Evolutionary conservation across 2,329 filamentous ascomycete species (phyloP).

Genomic region (Venturia oleaginea): DNA sequence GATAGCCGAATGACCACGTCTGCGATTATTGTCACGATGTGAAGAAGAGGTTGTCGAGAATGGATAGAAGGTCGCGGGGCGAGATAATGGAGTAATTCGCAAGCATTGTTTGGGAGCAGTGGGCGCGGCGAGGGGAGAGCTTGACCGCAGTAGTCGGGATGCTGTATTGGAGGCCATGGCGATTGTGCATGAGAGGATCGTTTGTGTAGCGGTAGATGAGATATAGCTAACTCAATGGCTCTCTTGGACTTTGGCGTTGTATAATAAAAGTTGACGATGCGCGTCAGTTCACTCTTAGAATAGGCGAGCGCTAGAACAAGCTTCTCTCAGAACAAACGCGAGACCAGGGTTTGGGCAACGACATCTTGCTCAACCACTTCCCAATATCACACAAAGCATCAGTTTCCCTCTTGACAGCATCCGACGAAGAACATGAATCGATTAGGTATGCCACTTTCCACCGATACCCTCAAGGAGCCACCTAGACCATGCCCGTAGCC

Average conservation of each 20-base stretch:
- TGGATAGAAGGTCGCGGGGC: conserved; percentile 1
- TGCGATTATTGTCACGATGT: conserved; percentile 58
- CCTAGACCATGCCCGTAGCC: background rate
- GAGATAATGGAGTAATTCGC: background rate
- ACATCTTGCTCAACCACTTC: background rate
- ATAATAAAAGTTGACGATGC: background rate
- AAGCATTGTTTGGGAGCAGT: background rate
- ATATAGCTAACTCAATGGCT: background rate
- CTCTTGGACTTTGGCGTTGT: background rate
- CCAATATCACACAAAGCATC: background rate
- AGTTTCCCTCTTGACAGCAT: background rate
- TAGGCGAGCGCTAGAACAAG: background rate
- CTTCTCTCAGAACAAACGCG: background rate
- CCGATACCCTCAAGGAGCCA: background rate
- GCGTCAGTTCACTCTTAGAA: background rate
- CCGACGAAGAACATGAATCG: background rate
- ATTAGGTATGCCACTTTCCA: background rate
- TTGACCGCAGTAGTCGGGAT: background rate
- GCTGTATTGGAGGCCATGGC: background rate
- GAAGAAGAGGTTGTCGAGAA: conserved; percentile 4
- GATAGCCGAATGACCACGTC: conserved; percentile 73
- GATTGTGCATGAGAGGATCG: background rate
- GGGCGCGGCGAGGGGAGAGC: background rate
- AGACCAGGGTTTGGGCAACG: background rate
- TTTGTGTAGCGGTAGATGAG: background rate